Conservation (phyloP, 2,329 filamentous ascomycete species). For the Neofusicoccum kwambonambiense region DNA sequence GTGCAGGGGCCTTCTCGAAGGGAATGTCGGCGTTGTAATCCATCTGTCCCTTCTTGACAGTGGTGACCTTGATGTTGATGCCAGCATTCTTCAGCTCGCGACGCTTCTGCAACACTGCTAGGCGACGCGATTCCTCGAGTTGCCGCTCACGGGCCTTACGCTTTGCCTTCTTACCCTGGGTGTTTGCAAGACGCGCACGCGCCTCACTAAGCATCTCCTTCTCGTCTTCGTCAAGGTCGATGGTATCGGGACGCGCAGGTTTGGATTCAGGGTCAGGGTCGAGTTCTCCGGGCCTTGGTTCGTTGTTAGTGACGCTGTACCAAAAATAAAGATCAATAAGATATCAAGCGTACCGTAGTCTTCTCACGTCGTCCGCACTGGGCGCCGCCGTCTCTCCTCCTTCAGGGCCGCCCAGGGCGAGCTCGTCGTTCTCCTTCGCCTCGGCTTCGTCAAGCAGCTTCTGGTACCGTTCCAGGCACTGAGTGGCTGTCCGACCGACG, state of each 20-base stretch:
- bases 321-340: too few species aligned
- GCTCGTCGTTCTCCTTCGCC: conserved; percentile 74
- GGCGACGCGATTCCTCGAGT: conserved; percentile 85
- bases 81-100: conserved; percentile 95
- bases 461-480: conserved; percentile 95
- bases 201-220: conserved; percentile 99
- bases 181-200: conserved; percentile 92
- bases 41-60: conserved; percentile 93
- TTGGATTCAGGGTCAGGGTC: conserved; percentile 98
- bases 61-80: conserved; percentile 95
- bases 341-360: conserved; percentile 46
- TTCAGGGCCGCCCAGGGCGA: conserved; percentile 80
- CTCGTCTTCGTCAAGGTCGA: conserved; percentile 97
- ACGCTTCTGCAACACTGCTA: conserved; percentile 90
- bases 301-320: not conserved
- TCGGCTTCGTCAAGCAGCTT: conserved; percentile 95
- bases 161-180: conserved; percentile 98
- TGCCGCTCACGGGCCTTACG: conserved; percentile 93
- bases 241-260: conserved; percentile 90
- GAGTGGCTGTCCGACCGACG: conserved; percentile 92
- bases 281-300: conserved; percentile 74
- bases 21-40: conserved; percentile 99
- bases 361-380: conserved; percentile 86
- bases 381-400: conserved; percentile 86
- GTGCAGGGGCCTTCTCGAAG: conserved; percentile 86